Evolutionary conservation across 2,329 filamentous ascomycete species (phyloP).

Genomic region (Intubia oerlemansii): DNA sequence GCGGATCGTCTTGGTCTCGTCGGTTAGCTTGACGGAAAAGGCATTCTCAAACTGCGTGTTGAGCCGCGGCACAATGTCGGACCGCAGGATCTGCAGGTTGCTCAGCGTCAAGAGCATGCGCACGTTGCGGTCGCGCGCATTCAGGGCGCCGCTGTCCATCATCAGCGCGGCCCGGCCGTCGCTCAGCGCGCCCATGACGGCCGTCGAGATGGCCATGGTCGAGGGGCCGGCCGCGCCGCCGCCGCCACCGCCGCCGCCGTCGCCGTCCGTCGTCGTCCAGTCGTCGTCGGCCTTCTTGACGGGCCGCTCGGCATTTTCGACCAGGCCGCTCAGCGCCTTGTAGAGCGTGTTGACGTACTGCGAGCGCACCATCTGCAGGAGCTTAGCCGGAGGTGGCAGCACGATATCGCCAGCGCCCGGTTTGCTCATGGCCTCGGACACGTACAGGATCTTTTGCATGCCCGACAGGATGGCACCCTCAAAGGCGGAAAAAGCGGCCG

Average conservation of each 20-base stretch:
- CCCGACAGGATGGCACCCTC: constrained; percentile 63
- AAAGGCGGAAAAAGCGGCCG: constrained; percentile 64
- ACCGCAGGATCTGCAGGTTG: constrained; percentile 69
- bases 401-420: constrained; percentile 58
- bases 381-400: constrained; percentile 63
- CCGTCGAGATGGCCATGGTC: constrained; percentile 2
- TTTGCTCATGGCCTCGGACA: constrained; percentile 65
- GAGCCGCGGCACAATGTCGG: constrained; percentile 68
- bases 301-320: constrained; percentile 79
- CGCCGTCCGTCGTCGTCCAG: constrained; percentile 25
- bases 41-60: constrained; percentile 82
- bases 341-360: constrained; percentile 91
- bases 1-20: constrained; percentile 78
- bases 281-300: constrained; percentile 41
- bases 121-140: constrained; percentile 48
- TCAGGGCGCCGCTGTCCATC: constrained; percentile 23
- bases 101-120: constrained; percentile 86
- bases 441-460: constrained; percentile 90
- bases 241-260: constrained; percentile 16
- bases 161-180: constrained; percentile 13
- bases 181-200: constrained; percentile 4
- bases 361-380: constrained; percentile 73
- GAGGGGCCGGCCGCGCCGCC: too few species aligned
- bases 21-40: constrained; percentile 84
- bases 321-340: constrained; percentile 84